Percentiles rank a stretch among this genome's conserved stretches.
These are phyloP conservation scores for Verticillium nubilum DNA, from an alignment of 2,329 filamentous ascomycete genomes.

Conservation along the genomic window DNA sequence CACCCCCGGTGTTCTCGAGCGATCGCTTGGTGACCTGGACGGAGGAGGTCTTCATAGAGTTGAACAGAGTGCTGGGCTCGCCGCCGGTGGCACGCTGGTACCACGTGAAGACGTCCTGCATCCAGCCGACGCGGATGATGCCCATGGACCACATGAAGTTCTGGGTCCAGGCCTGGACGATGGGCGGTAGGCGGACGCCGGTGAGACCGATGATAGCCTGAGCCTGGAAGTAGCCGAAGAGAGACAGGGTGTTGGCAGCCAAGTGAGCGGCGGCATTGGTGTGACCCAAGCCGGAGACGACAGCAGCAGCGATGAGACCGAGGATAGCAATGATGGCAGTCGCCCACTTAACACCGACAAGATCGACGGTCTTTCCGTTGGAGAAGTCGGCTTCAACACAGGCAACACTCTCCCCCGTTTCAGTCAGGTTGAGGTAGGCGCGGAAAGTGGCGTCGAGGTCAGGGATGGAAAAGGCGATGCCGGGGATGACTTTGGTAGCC, in stretches of 20 bases:
- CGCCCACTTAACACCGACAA: conserved; percentile 82
- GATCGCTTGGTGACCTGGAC: conserved; percentile 71
- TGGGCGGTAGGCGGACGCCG: conserved; percentile 74
- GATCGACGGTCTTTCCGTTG: conserved; percentile 88
- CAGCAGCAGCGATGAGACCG: conserved; percentile 76
- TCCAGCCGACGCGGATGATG: conserved; percentile 78
- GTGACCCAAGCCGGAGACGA: conserved; percentile 86
- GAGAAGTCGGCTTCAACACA: conserved; percentile 85
- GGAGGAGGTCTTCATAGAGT: conserved; percentile 66
- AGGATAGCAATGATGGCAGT: conserved; percentile 84
- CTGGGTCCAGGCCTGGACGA: conserved; percentile 90
- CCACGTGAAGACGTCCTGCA: conserved; percentile 88
- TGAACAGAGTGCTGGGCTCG: conserved; percentile 71
- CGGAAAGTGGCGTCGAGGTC: conserved; percentile 84
- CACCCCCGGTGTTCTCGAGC: conserved; percentile 21
- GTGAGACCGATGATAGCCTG: conserved; percentile 89
- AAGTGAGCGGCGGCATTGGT: conserved; percentile 93
- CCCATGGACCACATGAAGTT: conserved; percentile 99
- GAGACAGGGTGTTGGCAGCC: conserved; percentile 83
- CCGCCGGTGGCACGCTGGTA: conserved; percentile 92
- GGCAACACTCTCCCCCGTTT: conserved; percentile 59
- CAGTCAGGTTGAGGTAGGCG: conserved; percentile 71
- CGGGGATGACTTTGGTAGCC: conserved; percentile 56
- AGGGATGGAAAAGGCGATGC: conserved; percentile 79
- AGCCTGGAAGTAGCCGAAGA: conserved; percentile 91